Evolutionary conservation across 129 eudicot species (phyloP).

Genomic region (Gnaphalium uliginosum): DNA sequence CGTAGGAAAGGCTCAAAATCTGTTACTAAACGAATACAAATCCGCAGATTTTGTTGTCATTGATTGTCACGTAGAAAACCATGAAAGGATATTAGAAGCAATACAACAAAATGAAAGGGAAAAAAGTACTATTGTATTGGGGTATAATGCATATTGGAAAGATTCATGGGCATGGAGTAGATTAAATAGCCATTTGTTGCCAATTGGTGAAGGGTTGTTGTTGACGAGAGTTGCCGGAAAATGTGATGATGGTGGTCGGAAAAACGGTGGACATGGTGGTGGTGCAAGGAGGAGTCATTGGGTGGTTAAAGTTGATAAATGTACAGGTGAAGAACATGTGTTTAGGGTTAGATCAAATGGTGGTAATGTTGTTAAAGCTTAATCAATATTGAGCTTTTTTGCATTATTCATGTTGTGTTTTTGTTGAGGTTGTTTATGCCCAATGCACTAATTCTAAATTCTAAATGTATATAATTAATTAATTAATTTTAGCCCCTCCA

Average conservation of each 20-base stretch:
- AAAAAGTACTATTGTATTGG: conserved; percentile 46
- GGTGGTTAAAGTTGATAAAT: conserved; percentile 59
- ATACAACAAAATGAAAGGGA: conserved; percentile 29
- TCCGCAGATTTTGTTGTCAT: conserved; percentile 54
- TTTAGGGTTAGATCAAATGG: conserved; percentile 47
- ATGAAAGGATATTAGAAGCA: conserved; percentile 34
- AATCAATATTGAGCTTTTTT: background rate
- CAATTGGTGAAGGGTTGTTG: conserved; percentile 65
- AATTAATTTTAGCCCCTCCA: background rate
- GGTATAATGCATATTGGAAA: conserved; percentile 53
- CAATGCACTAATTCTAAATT: background rate
- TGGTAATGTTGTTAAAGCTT: conserved; percentile 32
- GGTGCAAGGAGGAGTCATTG: conserved; percentile 44
- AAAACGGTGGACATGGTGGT: conserved; percentile 26
- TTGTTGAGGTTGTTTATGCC: conserved; percentile 19
- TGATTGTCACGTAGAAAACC: conserved; percentile 50
- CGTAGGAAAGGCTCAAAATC: conserved; percentile 40
- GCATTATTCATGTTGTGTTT: background rate
- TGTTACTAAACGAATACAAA: conserved; percentile 43
- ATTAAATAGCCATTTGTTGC: conserved; percentile 53
- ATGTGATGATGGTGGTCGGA: background rate
- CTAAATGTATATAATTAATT: conserved; percentile 21
- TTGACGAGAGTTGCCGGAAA: conserved; percentile 41
- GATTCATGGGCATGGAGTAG: conserved; percentile 44
- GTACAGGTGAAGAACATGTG: conserved; percentile 74